Conservation (phyloP, 345 rosid species). For the Citrus reticulata region DNA sequence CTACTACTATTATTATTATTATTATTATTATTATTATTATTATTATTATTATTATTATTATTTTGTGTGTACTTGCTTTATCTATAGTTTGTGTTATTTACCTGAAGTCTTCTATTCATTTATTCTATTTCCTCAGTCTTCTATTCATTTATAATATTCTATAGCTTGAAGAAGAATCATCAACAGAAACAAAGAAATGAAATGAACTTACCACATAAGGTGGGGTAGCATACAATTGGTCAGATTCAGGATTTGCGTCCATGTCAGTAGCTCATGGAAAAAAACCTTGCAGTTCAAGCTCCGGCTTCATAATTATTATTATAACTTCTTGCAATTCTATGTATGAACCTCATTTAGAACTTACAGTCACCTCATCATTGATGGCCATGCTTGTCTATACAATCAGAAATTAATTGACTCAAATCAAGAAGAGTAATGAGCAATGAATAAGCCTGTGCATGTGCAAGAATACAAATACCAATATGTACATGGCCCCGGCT, state of each 20-base stretch:
- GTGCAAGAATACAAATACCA: background rate
- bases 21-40: too few relatives aligned
- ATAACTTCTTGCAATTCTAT: background rate
- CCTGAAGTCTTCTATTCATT: too few relatives aligned
- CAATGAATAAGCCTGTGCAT: background rate
- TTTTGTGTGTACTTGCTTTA: too few relatives aligned
- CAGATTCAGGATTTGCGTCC: background rate
- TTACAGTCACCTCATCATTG: constrained; percentile 5
- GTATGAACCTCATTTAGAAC: background rate
- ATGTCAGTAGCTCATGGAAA: background rate
- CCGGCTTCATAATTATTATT: background rate
- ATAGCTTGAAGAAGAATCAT: too few relatives aligned
- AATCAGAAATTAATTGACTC: background rate
- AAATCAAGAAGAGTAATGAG: background rate
- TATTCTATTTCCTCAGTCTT: too few relatives aligned
- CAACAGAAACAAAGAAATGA: background rate
- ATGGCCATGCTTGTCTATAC: background rate
- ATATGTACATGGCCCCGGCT: background rate
- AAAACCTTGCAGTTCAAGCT: background rate
- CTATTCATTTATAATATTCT: background rate
- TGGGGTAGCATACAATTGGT: background rate
- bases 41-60: too few relatives aligned
- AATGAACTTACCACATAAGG: background rate
- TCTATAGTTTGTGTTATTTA: too few relatives aligned
- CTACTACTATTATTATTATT: too few relatives aligned